Percentiles rank a stretch among this genome's conserved stretches.
phyloP scores from a whole-genome alignment of 345 rosid species.

The Camelina neglecta region DNA sequence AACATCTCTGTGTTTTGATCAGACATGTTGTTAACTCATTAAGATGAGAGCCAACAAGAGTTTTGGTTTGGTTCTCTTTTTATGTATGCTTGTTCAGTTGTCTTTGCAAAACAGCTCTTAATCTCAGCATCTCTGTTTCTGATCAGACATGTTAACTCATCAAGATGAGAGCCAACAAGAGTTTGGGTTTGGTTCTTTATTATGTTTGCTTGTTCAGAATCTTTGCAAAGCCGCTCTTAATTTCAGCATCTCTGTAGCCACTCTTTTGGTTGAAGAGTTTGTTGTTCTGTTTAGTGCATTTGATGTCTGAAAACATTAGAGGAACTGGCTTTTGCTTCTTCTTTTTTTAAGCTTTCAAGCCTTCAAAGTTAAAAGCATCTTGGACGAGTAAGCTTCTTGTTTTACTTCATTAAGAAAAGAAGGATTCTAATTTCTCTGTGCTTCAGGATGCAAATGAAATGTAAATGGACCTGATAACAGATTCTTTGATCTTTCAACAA shows the following conservation, averaged over 20 bases:
- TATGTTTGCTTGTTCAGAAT: background rate
- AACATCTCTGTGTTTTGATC: too few species aligned
- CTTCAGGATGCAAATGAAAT: background rate
- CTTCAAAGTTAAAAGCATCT: constrained; percentile 21
- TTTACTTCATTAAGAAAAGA: background rate
- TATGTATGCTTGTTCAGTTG: background rate
- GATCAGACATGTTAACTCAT: background rate
- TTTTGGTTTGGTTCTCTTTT: background rate
- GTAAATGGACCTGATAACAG: background rate
- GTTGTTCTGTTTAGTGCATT: background rate
- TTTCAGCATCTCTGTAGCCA: background rate
- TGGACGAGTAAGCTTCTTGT: background rate
- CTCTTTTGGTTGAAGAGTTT: background rate
- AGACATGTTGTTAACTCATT: too few species aligned
- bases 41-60: background rate
- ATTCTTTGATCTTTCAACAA: background rate
- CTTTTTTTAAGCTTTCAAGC: background rate
- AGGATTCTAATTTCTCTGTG: background rate
- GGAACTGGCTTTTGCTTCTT: background rate
- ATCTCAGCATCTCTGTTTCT: background rate
- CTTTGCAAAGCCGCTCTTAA: background rate
- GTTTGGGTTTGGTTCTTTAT: background rate
- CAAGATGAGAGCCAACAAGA: background rate
- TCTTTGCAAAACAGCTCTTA: background rate
- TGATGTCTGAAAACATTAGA: constrained; percentile 19